Conservation (phyloP, 108 stramenopile species). For the Epithemia pelagica region DNA sequence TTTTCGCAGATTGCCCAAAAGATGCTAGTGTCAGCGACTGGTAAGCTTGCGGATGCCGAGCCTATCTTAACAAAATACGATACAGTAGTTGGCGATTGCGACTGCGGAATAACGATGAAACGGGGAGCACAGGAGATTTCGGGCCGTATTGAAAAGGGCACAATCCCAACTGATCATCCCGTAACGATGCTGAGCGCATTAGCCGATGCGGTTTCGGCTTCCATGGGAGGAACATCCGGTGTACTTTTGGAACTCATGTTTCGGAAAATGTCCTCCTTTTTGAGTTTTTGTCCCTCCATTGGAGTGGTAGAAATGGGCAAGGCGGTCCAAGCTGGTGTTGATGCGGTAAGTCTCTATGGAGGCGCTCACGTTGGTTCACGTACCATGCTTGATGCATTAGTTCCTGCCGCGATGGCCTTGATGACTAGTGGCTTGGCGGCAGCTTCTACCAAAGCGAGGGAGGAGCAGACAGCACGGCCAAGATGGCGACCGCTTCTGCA, state of each 20-base stretch:
- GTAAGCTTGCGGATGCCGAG: constrained; percentile 70
- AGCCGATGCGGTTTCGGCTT: constrained; percentile 74
- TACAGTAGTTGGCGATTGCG: constrained; percentile 95
- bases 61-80: constrained; percentile 80
- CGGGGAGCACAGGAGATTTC: constrained; percentile 83
- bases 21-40: constrained; percentile 36
- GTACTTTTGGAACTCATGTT: constrained; percentile 90
- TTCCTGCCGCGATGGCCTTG: constrained; percentile 62
- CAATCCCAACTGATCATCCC: constrained; percentile 42
- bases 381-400: constrained; percentile 95
- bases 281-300: constrained; percentile 31
- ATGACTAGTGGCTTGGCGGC: constrained; percentile 22
- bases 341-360: constrained; percentile 86
- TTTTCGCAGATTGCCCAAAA: constrained; percentile 27
- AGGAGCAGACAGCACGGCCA: constrained; percentile 86
- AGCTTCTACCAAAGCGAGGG: constrained; percentile 63
- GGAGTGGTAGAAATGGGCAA: constrained; percentile 37
- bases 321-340: constrained; percentile 80
- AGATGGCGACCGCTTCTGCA: constrained; percentile 79
- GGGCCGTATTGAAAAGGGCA: constrained; percentile 39
- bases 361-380: constrained; percentile 88
- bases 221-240: constrained; percentile 97
- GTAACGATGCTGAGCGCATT: constrained; percentile 48
- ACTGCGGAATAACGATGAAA: constrained; percentile 94
- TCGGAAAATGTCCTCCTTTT: constrained; percentile 58